Conservation (phyloP, 2,329 filamentous ascomycete species). For the Diaporthe amygdali region DNA sequence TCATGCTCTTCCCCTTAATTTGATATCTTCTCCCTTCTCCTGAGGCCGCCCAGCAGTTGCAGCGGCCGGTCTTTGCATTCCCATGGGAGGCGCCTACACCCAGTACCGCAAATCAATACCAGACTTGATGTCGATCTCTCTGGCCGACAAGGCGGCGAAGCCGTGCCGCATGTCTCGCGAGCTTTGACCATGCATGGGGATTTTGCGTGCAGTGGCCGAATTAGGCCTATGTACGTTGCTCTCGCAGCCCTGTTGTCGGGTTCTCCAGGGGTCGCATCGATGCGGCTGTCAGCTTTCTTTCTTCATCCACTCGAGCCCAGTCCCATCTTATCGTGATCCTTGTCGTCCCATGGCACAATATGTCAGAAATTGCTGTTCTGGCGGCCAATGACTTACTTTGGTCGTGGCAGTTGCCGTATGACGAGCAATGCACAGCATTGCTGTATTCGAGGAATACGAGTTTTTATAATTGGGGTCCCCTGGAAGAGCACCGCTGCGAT, state of each 20-base stretch:
- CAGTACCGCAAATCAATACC: constrained; percentile 6
- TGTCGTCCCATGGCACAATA: constrained; percentile 3
- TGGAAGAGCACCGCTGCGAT: constrained; percentile 21
- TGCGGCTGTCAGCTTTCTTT: constrained; percentile 15
- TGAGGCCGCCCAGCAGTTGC: constrained; percentile 4
- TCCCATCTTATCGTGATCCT: constrained; percentile 23
- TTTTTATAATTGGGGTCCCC: constrained; percentile 23
- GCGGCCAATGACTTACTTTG: constrained; percentile 16
- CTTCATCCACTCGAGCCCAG: constrained; percentile 12
- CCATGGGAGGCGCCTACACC: not conserved
- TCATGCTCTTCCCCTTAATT: constrained; percentile 16
- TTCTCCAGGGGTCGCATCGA: constrained; percentile 3
- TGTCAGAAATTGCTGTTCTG: constrained; percentile 2
- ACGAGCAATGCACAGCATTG: constrained; percentile 22
- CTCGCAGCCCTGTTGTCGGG: constrained; percentile 4
- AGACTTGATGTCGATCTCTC: constrained; percentile 10
- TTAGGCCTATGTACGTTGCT: not conserved
- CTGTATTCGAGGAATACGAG: constrained; percentile 26
- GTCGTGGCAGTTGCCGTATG: constrained; percentile 19
- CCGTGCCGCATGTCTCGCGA: constrained; percentile 10
- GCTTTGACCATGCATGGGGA: constrained; percentile 4
- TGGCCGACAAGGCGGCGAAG: constrained; percentile 7
- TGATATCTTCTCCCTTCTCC: not conserved
- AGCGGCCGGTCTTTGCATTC: not conserved
- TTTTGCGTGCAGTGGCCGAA: not conserved